Base-by-base conservation (phyloP, 495 filamentous ascomycete species). In the Collariella sp. region DNA sequence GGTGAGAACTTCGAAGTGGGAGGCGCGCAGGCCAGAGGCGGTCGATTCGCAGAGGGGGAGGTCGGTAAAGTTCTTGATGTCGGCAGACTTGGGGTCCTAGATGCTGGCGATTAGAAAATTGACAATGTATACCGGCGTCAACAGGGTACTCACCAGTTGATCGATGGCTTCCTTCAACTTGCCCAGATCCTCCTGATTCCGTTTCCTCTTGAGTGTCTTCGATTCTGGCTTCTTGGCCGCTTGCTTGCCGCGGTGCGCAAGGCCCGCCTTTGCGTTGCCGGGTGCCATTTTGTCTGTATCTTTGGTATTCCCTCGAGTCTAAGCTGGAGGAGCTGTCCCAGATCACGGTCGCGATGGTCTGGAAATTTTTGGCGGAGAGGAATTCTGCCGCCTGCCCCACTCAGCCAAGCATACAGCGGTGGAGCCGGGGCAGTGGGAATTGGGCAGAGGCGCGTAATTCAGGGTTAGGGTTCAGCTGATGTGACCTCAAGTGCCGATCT, bases 11-110 rank as follows among this genome's bases (percentile, higher is more conserved):
- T 90, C 87, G 76, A 88, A 99, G 65, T 96, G 89, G 7, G 85
- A 88, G n/a, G 85, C 77, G 52, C 89, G 76, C 31, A 99, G 79
- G 22, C 94, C 93, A 10, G 75, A 76, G 9, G 82, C 72, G 2
- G 93, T 97, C n/a, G 87, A 79, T 53, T 83, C 78, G 38, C 91
- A 96, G 50, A 99, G 78, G 26, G 93, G 94, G 2, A 99, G 76
- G 58, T 91, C 83, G 58, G 83, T 76, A 67, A 96, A 96, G 58
- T 70, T 81, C 61, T 70, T 70, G 31, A 72, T 64, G 29, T 75
- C 69, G 46, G 70, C 60, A 2, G 69, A 61, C 52, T 79, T 79
- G 24, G 67, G 66, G 38, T 81, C 81, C 63, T 65, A 24, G n/a
- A n/a, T n/a, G 23, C 4, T 9, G 15, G 7, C 10, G 13, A 7